These are phyloP conservation scores for Colletotrichum limetticola DNA, from an alignment of 2,329 filamentous ascomycete genomes.

Conservation along the genomic window DNA sequence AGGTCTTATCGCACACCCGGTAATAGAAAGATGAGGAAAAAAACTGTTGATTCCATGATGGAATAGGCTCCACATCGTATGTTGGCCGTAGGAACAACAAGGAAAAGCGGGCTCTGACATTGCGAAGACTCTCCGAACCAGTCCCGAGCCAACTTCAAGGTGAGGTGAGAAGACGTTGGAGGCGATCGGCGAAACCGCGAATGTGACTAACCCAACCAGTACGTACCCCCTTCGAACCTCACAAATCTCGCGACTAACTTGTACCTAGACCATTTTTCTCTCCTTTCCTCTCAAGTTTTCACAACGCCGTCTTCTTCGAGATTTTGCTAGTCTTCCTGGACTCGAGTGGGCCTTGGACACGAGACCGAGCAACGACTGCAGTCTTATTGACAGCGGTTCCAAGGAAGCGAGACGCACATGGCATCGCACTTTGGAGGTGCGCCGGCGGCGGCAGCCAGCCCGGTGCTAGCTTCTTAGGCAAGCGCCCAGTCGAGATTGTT, in stretches of 20 bases:
- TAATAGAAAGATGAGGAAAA: not conserved
- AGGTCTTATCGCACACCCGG: not conserved
- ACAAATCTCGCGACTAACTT: constrained; percentile 3
- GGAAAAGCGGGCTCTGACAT: constrained; percentile 29
- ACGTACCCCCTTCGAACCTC: constrained; percentile 16
- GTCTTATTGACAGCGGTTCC: not conserved
- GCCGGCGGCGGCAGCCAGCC: constrained; percentile 25
- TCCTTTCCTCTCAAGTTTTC: not conserved
- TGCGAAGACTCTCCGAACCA: constrained; percentile 33
- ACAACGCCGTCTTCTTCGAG: not conserved
- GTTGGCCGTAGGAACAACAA: constrained; percentile 15
- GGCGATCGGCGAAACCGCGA: constrained; percentile 20
- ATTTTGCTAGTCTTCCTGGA: not conserved
- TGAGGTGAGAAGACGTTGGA: constrained; percentile 3
- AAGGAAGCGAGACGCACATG: constrained; percentile 1
- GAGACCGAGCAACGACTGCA: not conserved
- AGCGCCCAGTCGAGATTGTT: constrained; percentile 9
- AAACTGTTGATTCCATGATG: constrained; percentile 13
- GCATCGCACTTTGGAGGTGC: not conserved
- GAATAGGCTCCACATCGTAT: constrained; percentile 24
- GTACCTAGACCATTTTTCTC: not conserved
- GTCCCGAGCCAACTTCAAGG: constrained; percentile 21
- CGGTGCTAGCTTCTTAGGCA: constrained; percentile 3
- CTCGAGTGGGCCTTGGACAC: not conserved
- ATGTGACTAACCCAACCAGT: constrained; percentile 24